Evolutionary conservation across 331 rosid species (phyloP), one percentile per base, ranked within the genome.

Genomic region (Spiraea crenata): DNA sequence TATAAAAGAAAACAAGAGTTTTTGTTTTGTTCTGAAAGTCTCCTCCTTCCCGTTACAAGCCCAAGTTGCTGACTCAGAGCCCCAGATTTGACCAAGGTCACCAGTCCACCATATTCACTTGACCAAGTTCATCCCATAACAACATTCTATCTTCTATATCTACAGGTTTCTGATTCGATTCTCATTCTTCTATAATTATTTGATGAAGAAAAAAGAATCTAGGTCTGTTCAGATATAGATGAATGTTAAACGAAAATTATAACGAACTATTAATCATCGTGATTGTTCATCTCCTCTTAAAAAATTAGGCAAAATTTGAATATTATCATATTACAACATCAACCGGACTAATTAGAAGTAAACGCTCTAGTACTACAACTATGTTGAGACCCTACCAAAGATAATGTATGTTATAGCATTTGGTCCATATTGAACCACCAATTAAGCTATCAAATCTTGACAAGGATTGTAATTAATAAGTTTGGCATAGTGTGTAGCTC

Each of bases 1-100:
- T 49, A 48, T 35, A 37, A 57, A 73, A 63, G 37, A 31, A 25
- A 35, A 6, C 57, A 52, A 65, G 35, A 59, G 47, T 52, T 0
- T 76, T 82, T 77, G 83, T 83, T 85, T 67, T 67, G 46, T 75
- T 15, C 37, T 57, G 67, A 80, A 86, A 79, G 91, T 79, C 86
- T 63, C 75, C 82, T 61, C 71, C 71, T 86, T 81, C 16, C 65
- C 68, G 38, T 78, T 56, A 17, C 48, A 47, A 57, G 72, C 80
- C 78, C 79, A 40, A 73, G 70, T 60, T 71, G 50, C 57, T 38
- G 79, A 50, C 80, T 75, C 70, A 15, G 48, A 74, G 16, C 81
- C 81, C 56, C 69, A 72, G 55, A 77, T 77, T 83, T 82, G 63
- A 57, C 42, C 17, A 10, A 0, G 62, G 40, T 31, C 41, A 2